Percentiles rank a stretch among this genome's conserved stretches.
Conservation (phyloP, 371 early-diverging fungal species). For the Blakeslea trispora region DNA sequence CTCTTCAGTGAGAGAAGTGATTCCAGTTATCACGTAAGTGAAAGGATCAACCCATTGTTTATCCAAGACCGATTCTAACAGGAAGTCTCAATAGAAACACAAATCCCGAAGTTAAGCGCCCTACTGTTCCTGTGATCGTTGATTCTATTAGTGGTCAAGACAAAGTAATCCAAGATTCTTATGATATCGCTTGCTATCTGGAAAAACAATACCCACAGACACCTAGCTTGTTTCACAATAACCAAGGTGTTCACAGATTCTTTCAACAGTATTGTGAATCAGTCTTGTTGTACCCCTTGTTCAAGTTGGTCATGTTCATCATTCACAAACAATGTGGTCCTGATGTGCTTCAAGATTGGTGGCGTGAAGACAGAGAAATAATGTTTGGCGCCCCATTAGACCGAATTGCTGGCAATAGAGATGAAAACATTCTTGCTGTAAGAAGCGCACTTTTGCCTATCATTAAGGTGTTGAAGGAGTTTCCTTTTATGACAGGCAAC, state of each 20-base stretch:
- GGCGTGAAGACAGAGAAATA: conserved; percentile 12
- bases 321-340: conserved; percentile 4
- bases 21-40: conserved; percentile 16
- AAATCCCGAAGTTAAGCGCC: neutral
- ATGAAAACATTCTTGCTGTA: neutral
- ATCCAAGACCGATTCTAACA: neutral
- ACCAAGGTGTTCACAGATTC: conserved; percentile 16
- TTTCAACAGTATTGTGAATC: conserved; percentile 6
- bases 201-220: conserved; percentile 18
- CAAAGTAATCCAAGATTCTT: conserved; percentile 23
- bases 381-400: conserved; percentile 14
- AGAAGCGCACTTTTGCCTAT: conserved; percentile 6
- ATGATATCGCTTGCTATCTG: conserved; percentile 23
- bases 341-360: conserved; percentile 1
- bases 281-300: neutral
- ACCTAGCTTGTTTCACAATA: conserved; percentile 20
- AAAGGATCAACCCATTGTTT: neutral
- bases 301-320: conserved; percentile 4
- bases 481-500: conserved; percentile 17
- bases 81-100: conserved; percentile 2
- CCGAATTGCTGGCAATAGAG: conserved; percentile 12
- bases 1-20: conserved; percentile 3
- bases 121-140: conserved; percentile 22
- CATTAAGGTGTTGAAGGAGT: neutral
- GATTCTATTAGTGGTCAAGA: conserved; percentile 2